Percentiles rank a stretch among this genome's conserved stretches.
phyloP scores from a whole-genome alignment of 768 basidiomycete genomes.

The Lepiota venenata region DNA sequence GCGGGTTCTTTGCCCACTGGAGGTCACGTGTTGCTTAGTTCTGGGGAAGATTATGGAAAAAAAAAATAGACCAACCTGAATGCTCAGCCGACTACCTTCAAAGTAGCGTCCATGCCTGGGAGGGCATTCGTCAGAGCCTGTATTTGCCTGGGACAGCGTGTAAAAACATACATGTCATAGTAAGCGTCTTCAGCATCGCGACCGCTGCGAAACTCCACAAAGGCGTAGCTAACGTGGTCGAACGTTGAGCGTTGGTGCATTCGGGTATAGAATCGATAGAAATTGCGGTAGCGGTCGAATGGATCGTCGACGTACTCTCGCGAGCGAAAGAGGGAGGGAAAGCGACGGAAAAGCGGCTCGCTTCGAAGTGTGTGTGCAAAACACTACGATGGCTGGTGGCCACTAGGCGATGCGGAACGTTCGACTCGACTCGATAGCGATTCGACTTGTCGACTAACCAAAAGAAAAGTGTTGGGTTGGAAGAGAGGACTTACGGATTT shows the following conservation, averaged over 20 bases:
- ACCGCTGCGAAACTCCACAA: slow-evolving; percentile 33
- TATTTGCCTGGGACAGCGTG: neutral
- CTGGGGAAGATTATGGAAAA: neutral
- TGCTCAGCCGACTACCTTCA: slow-evolving; percentile 34
- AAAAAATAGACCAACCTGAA: slow-evolving; percentile 22
- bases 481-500: slow-evolving; percentile 71
- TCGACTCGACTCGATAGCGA: slow-evolving; percentile 23
- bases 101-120: slow-evolving; percentile 34
- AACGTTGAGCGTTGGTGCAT: slow-evolving; percentile 17
- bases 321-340: slow-evolving; percentile 3
- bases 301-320: slow-evolving; percentile 1
- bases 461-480: slow-evolving; percentile 14
- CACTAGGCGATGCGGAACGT: slow-evolving; percentile 13
- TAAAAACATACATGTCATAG: slow-evolving; percentile 30
- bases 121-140: neutral
- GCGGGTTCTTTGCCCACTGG: slow-evolving; percentile 39
- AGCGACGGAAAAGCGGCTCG: slow-evolving; percentile 5
- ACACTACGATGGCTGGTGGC: too few species aligned
- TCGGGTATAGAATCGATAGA: slow-evolving; percentile 14
- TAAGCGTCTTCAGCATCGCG: slow-evolving; percentile 37
- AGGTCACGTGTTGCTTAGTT: neutral
- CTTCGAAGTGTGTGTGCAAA: neutral
- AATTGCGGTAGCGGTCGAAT: slow-evolving; percentile 5
- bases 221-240: slow-evolving; percentile 35
- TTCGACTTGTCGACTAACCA: slow-evolving; percentile 3